These are phyloP conservation scores for Solanum sejunctum DNA, from an alignment of 257 asterid species.

Conservation along the genomic window DNA sequence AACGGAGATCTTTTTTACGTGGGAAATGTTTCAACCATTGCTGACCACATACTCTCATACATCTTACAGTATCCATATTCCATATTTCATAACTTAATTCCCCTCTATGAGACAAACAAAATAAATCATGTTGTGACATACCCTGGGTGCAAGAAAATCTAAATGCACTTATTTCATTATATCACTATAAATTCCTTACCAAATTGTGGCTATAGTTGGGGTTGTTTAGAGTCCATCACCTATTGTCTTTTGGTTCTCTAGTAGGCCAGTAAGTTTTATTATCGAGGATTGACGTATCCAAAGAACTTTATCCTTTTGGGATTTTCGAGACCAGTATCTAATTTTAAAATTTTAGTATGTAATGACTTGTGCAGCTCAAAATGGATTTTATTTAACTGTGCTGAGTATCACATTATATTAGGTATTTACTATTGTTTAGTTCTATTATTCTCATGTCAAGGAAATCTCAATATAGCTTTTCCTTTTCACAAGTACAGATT, in stretches of 20 bases:
- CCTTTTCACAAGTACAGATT: conserved; percentile 51
- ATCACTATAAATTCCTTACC: conserved; percentile 74
- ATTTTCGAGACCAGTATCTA: background rate
- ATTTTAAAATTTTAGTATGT: background rate
- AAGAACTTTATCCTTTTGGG: background rate
- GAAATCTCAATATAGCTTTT: background rate
- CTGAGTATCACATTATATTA: background rate
- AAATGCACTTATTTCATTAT: background rate
- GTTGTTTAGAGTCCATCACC: background rate
- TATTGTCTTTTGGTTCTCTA: background rate
- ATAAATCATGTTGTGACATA: background rate
- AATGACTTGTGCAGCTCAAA: background rate
- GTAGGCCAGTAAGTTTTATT: background rate
- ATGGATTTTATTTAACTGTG: background rate
- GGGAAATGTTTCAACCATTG: too few relatives aligned
- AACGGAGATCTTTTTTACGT: too few relatives aligned
- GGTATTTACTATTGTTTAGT: background rate
- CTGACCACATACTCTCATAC: too few relatives aligned
- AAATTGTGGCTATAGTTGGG: conserved; percentile 56
- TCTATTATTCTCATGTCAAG: background rate
- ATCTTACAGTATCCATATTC: too few relatives aligned
- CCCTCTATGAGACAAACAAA: too few relatives aligned
- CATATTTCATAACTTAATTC: too few relatives aligned
- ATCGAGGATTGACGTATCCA: background rate
- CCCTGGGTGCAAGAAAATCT: background rate